Conservation (phyloP, 805 yeast genomes). For the Candida takata region DNA sequence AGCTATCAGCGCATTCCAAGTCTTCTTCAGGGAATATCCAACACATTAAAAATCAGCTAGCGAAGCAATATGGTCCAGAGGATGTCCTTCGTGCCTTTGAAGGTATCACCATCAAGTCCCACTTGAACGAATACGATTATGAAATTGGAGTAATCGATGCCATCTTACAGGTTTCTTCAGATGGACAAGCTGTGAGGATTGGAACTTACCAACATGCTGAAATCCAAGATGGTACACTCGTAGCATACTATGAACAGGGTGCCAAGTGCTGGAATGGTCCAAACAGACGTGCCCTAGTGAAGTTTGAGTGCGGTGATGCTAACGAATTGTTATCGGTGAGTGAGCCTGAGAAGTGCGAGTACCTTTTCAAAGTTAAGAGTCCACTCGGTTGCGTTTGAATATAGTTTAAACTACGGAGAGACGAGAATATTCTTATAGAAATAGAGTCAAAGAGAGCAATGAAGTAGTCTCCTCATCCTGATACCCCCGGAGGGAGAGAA, state of each 20-base stretch:
- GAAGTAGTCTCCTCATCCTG: no score
- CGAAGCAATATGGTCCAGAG: constrained; percentile 46
- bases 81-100: constrained; percentile 57
- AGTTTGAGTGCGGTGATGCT: constrained; percentile 58
- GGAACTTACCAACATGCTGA: constrained; percentile 35
- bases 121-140: constrained; percentile 68
- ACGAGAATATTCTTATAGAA: not conserved
- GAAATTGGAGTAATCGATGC: constrained; percentile 51
- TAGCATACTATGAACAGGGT: constrained; percentile 49
- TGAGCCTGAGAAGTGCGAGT: constrained; percentile 88
- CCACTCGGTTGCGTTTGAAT: constrained; percentile 33
- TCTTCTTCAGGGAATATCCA: constrained; percentile 2
- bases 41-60: constrained; percentile 6
- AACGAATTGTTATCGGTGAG: constrained; percentile 55
- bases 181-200: constrained; percentile 37
- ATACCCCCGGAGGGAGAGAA: no score
- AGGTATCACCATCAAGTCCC: constrained; percentile 38
- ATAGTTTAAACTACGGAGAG: not conserved
- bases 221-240: constrained; percentile 27
- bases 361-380: constrained; percentile 41
- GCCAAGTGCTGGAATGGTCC: constrained; percentile 96
- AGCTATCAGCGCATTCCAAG: constrained; percentile 5
- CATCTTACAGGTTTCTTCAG: constrained; percentile 49
- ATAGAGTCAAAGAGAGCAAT: no score
- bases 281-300: constrained; percentile 57